Base-by-base conservation (phyloP, 1,284 basidiomycete genomes). In the Inonotus hispidus region DNA sequence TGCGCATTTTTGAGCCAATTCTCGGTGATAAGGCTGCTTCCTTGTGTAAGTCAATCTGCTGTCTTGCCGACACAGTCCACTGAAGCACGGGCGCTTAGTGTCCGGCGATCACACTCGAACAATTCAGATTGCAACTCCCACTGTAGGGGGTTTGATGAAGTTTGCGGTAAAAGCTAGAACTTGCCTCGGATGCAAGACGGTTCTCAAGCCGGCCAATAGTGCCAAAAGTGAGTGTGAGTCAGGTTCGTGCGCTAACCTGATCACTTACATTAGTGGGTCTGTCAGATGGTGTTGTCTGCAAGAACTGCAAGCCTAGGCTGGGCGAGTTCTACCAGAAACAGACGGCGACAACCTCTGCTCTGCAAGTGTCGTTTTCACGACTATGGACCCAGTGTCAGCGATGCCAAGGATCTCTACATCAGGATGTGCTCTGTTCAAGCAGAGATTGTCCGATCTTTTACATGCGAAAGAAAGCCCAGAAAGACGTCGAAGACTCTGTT, bases 401-500 rank as follows among this genome's bases (percentile, higher is more conserved):
- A 35, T 98, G 95, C 77, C 95, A 98, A 71, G 95, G 95, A 6
- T 97, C 95, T 5, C 76, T 97, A 60, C 95, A 97, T 73, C 93
- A 95, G 88, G 96, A 99, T 70, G 96, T 98, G 19, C 79, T 99
- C 41, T 99, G 96, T 71, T 92, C 92, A 0, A 96, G 93, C 70
- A 95, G 93, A 70, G 96, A 99, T 74, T 99, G 96, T 68, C 96
- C 96, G 0, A 98, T 98, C 65, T 98, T 95, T 74, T 98, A 98
- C 73, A 94, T 96, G 85, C 79, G 96, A 45, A 97, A 96, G 73
- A 96, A 96, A 68, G 87, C 95, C 5, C 95, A 98, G 72, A 97
- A 97, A 71, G 94, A 98, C 68, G 95, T 95, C 0, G 92, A 92
- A 65, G 92, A 95, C 66, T 82, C 89, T 1, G 86, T 84, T 61